A percentile compares a stretch with the other conserved stretches of the same genome.
phyloP scores from a whole-genome alignment of 108 stramenopile species.

The Nitzschia palea region DNA sequence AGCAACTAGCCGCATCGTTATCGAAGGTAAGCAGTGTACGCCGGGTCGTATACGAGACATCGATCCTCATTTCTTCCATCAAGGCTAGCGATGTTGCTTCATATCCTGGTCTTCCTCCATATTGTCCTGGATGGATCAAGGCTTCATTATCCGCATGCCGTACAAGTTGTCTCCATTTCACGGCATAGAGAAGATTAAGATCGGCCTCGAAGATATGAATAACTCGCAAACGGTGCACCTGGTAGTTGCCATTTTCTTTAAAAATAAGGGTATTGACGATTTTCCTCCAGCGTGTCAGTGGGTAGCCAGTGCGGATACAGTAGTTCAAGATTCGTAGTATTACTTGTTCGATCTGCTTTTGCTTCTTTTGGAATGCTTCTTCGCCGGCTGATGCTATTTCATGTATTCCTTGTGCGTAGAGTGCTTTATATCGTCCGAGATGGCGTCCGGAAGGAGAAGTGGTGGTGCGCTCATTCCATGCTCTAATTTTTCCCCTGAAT shows the following conservation, averaged over 20 bases:
- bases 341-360: neutral
- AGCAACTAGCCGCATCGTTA: conserved; percentile 2
- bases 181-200: neutral
- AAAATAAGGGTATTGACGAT: neutral
- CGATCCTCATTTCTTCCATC: neutral
- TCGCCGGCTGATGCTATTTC: neutral
- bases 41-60: neutral
- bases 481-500: neutral
- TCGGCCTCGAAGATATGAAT: conserved; percentile 22
- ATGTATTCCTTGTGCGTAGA: neutral
- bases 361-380: neutral
- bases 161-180: neutral
- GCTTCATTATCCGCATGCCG: neutral
- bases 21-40: too few relatives aligned
- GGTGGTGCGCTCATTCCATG: neutral
- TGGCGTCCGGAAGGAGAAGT: neutral
- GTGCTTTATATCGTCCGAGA: neutral
- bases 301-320: neutral
- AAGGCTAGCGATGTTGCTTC: neutral
- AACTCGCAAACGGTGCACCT: conserved; percentile 6
- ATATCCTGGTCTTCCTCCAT: conserved; percentile 2
- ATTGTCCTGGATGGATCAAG: neutral
- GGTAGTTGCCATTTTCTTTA: neutral
- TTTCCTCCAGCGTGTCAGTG: neutral
- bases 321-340: neutral